Conservation (phyloP, 192 early-diverging fungal species). For the Coemansia sp. region DNA sequence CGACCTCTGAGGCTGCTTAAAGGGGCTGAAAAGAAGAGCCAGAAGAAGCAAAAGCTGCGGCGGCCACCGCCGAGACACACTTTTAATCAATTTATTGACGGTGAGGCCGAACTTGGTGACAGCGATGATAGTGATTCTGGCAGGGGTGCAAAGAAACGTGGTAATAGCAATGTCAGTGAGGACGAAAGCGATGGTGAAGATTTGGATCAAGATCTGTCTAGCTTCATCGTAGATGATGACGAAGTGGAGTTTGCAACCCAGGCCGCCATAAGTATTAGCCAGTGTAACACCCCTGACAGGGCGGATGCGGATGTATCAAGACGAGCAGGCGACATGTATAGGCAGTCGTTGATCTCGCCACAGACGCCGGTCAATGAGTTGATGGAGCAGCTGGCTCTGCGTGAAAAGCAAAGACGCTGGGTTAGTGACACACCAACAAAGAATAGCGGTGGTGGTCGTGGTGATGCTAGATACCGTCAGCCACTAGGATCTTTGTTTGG, state of each 20-base stretch:
- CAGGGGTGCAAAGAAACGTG: neutral
- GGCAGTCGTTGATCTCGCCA: constrained; percentile 22
- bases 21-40: neutral
- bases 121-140: constrained; percentile 25
- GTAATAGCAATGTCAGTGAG: constrained; percentile 6
- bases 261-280: neutral
- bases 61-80: neutral
- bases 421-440: constrained; percentile 41
- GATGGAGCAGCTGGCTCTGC: constrained; percentile 38
- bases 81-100: constrained; percentile 32
- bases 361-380: constrained; percentile 35
- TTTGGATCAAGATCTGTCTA: constrained; percentile 39
- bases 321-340: constrained; percentile 34
- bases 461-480: no score
- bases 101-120: constrained; percentile 35
- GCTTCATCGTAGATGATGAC: constrained; percentile 47
- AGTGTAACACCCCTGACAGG: neutral
- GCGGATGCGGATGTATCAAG: constrained; percentile 7
- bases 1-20: no score
- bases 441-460: neutral
- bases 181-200: constrained; percentile 36
- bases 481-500: no score
- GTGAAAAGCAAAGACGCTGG: constrained; percentile 45
- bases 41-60: neutral
- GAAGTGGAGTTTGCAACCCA: constrained; percentile 39